Base-by-base conservation (phyloP, 345 rosid genomes). In the Geranium rotundifolium region DNA sequence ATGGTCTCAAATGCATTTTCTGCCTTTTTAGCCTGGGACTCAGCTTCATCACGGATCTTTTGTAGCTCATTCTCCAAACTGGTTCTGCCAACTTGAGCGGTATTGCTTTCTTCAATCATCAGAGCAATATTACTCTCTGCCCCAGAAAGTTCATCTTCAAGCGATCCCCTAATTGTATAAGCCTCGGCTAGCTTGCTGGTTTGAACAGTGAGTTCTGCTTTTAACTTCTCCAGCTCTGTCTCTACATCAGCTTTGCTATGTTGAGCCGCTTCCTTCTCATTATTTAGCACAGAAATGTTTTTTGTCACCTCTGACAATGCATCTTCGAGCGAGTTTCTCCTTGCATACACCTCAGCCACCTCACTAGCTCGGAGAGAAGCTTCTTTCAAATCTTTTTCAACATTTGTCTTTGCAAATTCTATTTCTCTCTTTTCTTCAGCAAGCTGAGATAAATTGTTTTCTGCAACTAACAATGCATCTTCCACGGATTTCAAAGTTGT, bases 241-340 rank as follows among this genome's bases (percentile, higher is more conserved):
- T 74, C 86, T 55, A 78, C 69, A 54, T 77, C 70, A 71, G 78
- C 79, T 70, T 76, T 73, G 67, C 78, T 65, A 66, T 68, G 72
- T 68, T 79, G 84, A 73, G 78, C 82, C 75, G 82, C 96, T 74
- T 89, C 91, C 72, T 82, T 85, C 76, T 81, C 95, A 72, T 65
- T 83, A 59, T 73, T 69, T 39, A 87, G 76, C 56, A 70, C 69
- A 50, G 80, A 74, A 73, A 81, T 77, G 58, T 78, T 79, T 64
- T 61, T 78, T 73, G 84, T 90, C 55, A 88, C 87, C 62, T 67
- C 69, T 56, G 67, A 75, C 74, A 87, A 76, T 63, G 84, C 82
- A 72, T 80, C 83, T 79, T 89, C 95, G 72, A 87, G 83, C 17
- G 91, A 73, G 60, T 71, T 77, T 71, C 61, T 82, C 67, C 72